Conservation (phyloP, 345 rosid species). For the Arabidopsis arenosa region DNA sequence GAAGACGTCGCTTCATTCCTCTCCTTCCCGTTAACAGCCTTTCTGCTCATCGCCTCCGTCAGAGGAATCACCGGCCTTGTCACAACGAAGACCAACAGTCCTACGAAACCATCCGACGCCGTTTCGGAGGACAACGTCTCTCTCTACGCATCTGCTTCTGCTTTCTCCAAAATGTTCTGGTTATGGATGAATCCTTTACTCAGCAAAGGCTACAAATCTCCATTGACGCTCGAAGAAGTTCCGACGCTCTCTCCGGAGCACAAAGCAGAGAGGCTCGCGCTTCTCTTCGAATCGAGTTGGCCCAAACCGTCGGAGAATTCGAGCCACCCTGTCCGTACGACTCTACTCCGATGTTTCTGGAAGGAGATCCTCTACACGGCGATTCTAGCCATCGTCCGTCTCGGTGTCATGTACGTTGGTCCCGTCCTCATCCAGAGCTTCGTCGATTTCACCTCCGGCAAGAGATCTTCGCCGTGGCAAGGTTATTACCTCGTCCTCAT, state of each 20-base stretch:
- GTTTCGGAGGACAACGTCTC: conserved; percentile 51
- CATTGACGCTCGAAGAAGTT: conserved; percentile 70
- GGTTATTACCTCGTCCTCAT: conserved; percentile 80
- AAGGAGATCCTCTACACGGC: conserved; percentile 79
- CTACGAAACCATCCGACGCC: conserved; percentile 41
- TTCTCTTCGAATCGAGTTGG: conserved; percentile 69
- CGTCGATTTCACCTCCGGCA: conserved; percentile 83
- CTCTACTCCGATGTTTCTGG: conserved; percentile 79
- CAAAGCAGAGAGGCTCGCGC: conserved; percentile 75
- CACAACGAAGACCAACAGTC: conserved; percentile 39
- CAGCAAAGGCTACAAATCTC: conserved; percentile 76
- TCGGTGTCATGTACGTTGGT: conserved; percentile 79
- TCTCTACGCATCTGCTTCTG: conserved; percentile 75
- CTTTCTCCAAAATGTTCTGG: conserved; percentile 74
- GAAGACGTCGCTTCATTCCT: conserved; percentile 63
- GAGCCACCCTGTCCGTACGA: conserved; percentile 68
- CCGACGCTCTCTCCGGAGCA: conserved; percentile 83
- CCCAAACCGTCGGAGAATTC: conserved; percentile 72
- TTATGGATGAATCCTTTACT: conserved; percentile 92
- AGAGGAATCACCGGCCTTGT: conserved; percentile 70
- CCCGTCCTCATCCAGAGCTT: conserved; percentile 84
- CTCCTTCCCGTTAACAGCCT: conserved; percentile 58
- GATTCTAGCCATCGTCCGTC: conserved; percentile 68
- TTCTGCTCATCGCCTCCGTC: conserved; percentile 62
- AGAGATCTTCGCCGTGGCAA: conserved; percentile 68